Percentiles rank a stretch among this genome's conserved stretches.
Conservation (phyloP, 2,329 filamentous ascomycete genomes). For the Colletotrichum salicis region DNA sequence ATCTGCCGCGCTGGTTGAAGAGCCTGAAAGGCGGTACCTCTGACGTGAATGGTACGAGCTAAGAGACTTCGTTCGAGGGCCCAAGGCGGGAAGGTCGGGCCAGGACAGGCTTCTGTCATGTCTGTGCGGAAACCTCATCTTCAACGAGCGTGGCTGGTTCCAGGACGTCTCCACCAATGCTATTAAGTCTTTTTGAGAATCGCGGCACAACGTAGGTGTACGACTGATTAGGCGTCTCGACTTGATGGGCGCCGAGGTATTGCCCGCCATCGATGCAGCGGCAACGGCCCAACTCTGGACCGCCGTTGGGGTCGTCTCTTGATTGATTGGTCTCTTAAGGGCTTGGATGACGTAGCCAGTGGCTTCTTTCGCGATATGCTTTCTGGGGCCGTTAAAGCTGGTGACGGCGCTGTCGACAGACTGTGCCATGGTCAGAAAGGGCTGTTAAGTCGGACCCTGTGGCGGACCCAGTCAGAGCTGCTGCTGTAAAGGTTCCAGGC, state of each 20-base stretch:
- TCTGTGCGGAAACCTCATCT: neutral
- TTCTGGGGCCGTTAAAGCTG: neutral
- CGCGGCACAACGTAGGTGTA: too few species aligned
- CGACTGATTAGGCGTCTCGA: neutral
- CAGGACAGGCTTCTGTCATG: too few species aligned
- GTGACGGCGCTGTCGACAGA: neutral
- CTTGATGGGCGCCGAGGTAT: neutral
- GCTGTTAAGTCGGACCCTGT: neutral
- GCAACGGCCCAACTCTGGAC: too few species aligned
- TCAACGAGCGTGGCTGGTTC: neutral
- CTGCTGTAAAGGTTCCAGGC: neutral
- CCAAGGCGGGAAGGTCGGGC: too few species aligned
- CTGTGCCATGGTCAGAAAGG: neutral
- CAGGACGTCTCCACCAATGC: neutral
- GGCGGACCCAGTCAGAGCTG: neutral
- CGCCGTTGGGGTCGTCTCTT: too few species aligned
- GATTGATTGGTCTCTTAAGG: too few species aligned
- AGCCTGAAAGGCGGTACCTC: too few species aligned
- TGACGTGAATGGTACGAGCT: too few species aligned
- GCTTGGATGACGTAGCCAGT: too few species aligned
- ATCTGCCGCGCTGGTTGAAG: too few species aligned
- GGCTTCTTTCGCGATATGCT: constrained; percentile 6
- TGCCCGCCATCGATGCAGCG: too few species aligned
- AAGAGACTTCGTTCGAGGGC: too few species aligned
- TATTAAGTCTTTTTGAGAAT: neutral